Conservation (phyloP, 805 yeast species). For the Isabelozyma pseudorhagii region DNA sequence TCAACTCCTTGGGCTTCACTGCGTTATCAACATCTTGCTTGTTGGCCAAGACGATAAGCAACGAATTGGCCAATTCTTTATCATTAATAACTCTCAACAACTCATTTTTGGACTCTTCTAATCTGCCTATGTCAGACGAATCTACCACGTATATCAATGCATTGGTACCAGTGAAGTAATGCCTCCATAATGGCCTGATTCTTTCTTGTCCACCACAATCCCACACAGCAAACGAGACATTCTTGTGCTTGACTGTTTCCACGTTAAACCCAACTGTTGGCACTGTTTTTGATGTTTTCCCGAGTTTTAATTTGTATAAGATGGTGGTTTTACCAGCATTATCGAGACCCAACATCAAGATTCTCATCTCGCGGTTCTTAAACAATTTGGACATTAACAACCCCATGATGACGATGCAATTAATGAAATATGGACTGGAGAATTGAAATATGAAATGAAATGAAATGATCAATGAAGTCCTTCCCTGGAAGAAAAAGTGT, state of each 20-base stretch:
- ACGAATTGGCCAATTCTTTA: slow-evolving; percentile 77
- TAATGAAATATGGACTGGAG: too few relatives aligned
- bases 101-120: slow-evolving; percentile 77
- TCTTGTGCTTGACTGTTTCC: slow-evolving; percentile 78
- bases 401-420: slow-evolving; percentile 11
- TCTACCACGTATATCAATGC: slow-evolving; percentile 91
- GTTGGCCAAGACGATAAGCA: slow-evolving; percentile 82
- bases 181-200: slow-evolving; percentile 92
- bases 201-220: slow-evolving; percentile 96
- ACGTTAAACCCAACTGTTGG: slow-evolving; percentile 95
- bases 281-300: slow-evolving; percentile 71
- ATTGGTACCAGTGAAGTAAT: slow-evolving; percentile 89
- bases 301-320: slow-evolving; percentile 75
- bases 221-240: slow-evolving; percentile 85
- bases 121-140: slow-evolving; percentile 66
- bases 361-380: slow-evolving; percentile 93
- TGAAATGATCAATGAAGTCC: background rate
- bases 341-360: slow-evolving; percentile 88
- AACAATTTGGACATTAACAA: slow-evolving; percentile 34
- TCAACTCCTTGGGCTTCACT: slow-evolving; percentile 74
- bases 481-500: background rate
- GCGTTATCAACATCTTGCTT: slow-evolving; percentile 77
- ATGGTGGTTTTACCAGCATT: slow-evolving; percentile 93
- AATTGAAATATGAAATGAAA: background rate
- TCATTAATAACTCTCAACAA: slow-evolving; percentile 75